Evolutionary conservation across 2,329 filamentous ascomycete genomes (phyloP), one percentile per base, ranked within the genome.

Genomic region (Colletotrichum kahawae): DNA sequence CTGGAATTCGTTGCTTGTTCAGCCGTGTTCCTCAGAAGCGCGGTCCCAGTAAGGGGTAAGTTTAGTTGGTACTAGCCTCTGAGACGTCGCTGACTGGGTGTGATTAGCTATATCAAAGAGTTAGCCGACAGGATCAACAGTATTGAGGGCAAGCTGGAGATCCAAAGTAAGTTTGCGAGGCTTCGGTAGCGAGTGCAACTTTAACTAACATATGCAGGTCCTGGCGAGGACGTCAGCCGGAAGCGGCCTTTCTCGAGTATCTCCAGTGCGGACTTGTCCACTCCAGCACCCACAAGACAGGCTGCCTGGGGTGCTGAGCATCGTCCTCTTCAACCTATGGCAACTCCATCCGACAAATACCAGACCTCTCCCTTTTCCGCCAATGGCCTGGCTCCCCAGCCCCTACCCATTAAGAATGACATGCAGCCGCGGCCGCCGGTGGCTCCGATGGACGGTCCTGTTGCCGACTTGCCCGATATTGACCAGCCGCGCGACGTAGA

Each of bases 21-120:
- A 97, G 94, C 83, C 91, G 95, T 66, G 93, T 97, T 69, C 95
- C 95, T 1, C 95, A 97, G 88, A 98, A 97, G 84, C 90, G 95
- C 76, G 95, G 95, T 2, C 95, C 95, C 4, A 97, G 94, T 81
- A 98, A 98, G 90, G 95, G 95, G 89, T 95, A 89, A 79, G 86
- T 43, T 77, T 29, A 33, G 21, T 24, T 16, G n/a, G n/a, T 5
- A 43, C 10, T 13, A 21, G 13, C 24, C 33, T 24, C 21, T 36
- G n/a, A 60, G 10, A n/a, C 10, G n/a, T 33, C 57, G 34, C 77
- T 79, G 63, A 78, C 77, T 70, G 27, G 31, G 75, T 33, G 67
- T 7, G 14, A 7, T n/a, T 79, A 95, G 93, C 18, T 98, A 98
- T 80, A 98, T 98, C 82, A 98, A 97, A 82, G 95, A 98, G 83